These are phyloP conservation scores for Agrocybe pediades DNA, from an alignment of 768 basidiomycete species.

Conservation along the genomic window DNA sequence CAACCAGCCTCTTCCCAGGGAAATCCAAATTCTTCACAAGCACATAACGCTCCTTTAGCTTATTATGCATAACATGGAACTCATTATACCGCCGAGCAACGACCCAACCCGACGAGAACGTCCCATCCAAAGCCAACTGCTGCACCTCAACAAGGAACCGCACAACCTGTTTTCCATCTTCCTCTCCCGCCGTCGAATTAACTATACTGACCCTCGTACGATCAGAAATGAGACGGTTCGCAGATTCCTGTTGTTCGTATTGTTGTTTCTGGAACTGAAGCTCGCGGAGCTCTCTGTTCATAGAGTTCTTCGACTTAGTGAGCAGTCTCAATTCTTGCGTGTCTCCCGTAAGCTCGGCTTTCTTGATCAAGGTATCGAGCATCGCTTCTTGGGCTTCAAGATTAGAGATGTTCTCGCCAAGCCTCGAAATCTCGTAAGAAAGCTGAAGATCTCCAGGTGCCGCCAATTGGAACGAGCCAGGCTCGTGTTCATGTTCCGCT, in stretches of 20 bases:
- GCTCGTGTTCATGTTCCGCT: constrained; percentile 28
- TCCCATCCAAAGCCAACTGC: constrained; percentile 79
- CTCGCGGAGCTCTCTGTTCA: constrained; percentile 82
- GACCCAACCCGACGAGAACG: constrained; percentile 87
- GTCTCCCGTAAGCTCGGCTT: constrained; percentile 93
- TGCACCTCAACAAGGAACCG: constrained; percentile 92
- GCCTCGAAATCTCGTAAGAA: constrained; percentile 80
- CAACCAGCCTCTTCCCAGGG: constrained; percentile 91
- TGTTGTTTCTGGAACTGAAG: constrained; percentile 88
- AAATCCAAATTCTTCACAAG: constrained; percentile 78
- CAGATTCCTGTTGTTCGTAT: constrained; percentile 93
- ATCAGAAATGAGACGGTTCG: constrained; percentile 82
- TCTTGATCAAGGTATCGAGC: constrained; percentile 87
- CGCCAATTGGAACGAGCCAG: constrained; percentile 69
- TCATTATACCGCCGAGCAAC: constrained; percentile 94
- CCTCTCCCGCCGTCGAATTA: constrained; percentile 79
- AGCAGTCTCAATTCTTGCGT: constrained; percentile 83
- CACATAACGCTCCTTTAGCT: constrained; percentile 74
- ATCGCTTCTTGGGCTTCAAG: constrained; percentile 81
- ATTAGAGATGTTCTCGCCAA: constrained; percentile 74
- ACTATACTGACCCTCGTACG: constrained; percentile 86
- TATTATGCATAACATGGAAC: constrained; percentile 87
- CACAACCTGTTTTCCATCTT: constrained; percentile 87
- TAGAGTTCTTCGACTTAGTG: constrained; percentile 76
- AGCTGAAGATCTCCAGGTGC: constrained; percentile 90